These are phyloP conservation scores for Pilatotrama ljubarskyi DNA, from an alignment of 768 basidiomycete species.

Conservation along the genomic window DNA sequence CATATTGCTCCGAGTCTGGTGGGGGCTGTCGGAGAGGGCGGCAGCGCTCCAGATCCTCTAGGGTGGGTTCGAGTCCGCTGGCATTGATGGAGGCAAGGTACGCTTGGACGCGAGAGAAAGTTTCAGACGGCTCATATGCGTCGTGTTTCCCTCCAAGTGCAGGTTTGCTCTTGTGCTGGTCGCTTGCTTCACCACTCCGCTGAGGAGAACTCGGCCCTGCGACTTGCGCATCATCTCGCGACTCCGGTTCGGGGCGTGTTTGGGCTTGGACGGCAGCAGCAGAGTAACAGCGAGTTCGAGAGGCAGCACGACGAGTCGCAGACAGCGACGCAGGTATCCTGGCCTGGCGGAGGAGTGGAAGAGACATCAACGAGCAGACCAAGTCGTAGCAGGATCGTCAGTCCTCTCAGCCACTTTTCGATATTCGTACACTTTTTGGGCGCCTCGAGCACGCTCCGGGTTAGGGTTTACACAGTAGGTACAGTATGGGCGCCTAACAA, in stretches of 20 bases:
- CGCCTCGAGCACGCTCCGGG: background rate
- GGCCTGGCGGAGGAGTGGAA: slow-evolving; percentile 15
- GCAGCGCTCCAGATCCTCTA: slow-evolving; percentile 63
- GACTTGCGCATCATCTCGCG: slow-evolving; percentile 2
- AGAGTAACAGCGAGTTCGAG: slow-evolving; percentile 7
- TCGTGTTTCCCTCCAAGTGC: background rate
- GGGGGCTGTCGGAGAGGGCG: slow-evolving; percentile 44
- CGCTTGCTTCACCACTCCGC: background rate
- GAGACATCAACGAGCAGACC: slow-evolving; percentile 15
- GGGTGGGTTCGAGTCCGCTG: slow-evolving; percentile 47
- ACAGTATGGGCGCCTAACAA: background rate
- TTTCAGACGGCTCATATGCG: background rate
- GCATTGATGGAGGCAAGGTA: slow-evolving; percentile 57
- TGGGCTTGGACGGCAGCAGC: background rate
- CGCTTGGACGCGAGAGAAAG: slow-evolving; percentile 39
- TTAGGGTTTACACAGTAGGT: background rate
- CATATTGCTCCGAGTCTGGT: slow-evolving; percentile 48
- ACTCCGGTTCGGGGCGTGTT: slow-evolving; percentile 2
- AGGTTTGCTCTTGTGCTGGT: background rate
- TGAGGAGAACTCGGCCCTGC: slow-evolving; percentile 9
- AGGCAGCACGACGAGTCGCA: slow-evolving; percentile 5
- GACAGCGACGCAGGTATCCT: slow-evolving; percentile 11
- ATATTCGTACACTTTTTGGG: background rate
- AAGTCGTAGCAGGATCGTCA: background rate
- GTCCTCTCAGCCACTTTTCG: slow-evolving; percentile 2